These are phyloP conservation scores for Isatis tinctoria DNA, from an alignment of 345 rosid species.

Conservation along the genomic window DNA sequence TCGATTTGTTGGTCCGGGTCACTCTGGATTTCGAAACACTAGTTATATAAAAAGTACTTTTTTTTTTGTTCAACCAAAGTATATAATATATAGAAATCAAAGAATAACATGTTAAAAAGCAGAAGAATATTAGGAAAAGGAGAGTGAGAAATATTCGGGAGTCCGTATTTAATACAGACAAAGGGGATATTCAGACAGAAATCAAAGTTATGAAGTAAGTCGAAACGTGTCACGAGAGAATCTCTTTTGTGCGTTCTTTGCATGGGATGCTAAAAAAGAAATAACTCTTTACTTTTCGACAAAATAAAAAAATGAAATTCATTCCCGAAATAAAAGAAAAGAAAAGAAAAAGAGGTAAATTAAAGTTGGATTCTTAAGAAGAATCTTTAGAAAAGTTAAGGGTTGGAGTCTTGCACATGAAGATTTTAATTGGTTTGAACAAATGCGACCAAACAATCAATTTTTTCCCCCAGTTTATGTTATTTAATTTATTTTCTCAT, in stretches of 20 bases:
- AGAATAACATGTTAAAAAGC: conserved; percentile 13
- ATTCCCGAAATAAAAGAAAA: conserved; percentile 20
- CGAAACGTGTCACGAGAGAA: conserved; percentile 38
- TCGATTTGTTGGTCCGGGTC: background rate
- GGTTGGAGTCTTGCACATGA: conserved; percentile 38
- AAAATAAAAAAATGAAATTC: background rate
- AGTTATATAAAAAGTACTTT: background rate
- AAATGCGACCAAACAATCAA: conserved; percentile 24
- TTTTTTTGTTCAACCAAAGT: too few relatives aligned
- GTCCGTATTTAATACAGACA: conserved; percentile 32
- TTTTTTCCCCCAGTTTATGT: too few relatives aligned
- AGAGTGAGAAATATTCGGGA: conserved; percentile 3
- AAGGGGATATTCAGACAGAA: conserved; percentile 38
- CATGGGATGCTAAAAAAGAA: conserved; percentile 38
- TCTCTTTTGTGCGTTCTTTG: conserved; percentile 34
- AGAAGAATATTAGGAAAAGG: conserved; percentile 7
- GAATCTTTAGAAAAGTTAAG: conserved; percentile 32
- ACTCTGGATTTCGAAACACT: background rate
- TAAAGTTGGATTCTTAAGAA: conserved; percentile 31
- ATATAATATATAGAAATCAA: background rate
- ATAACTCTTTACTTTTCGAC: conserved; percentile 29
- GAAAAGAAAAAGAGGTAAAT: conserved; percentile 25
- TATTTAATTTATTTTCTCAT: background rate
- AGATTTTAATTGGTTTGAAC: conserved; percentile 33
- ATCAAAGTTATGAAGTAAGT: conserved; percentile 28